A percentile compares a stretch with the other conserved stretches of the same genome.
Conservation (phyloP, 73 alveolate genomes). For the Paramecium octaurelia region DNA sequence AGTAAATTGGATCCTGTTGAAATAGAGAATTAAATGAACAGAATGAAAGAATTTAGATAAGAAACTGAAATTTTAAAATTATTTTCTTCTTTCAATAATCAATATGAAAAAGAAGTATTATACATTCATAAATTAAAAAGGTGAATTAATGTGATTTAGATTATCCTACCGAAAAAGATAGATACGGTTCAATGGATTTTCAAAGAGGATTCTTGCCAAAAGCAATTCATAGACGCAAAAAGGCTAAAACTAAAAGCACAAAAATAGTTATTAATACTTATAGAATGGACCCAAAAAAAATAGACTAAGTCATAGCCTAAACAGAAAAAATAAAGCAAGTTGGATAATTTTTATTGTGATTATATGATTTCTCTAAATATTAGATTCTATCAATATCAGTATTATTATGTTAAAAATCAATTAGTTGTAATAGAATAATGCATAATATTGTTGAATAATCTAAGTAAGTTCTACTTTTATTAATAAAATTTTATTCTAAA, state of each 20-base stretch:
- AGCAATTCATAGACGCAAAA: neutral
- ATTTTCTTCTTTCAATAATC: neutral
- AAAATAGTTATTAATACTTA: neutral
- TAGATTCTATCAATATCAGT: neutral
- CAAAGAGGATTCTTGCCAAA: neutral
- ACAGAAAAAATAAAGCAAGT: neutral
- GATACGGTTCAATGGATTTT: neutral
- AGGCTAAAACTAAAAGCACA: neutral
- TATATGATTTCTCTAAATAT: neutral
- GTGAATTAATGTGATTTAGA: constrained; percentile 13
- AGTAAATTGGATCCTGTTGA: constrained; percentile 30
- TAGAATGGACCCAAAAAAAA: neutral
- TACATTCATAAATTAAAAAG: neutral
- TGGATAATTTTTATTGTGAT: neutral
- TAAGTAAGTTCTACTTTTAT: too few relatives aligned
- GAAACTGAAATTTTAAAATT: neutral
- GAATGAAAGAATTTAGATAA: neutral
- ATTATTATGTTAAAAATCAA: neutral
- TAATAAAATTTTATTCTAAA: too few relatives aligned
- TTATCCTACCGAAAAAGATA: neutral
- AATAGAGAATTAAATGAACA: neutral
- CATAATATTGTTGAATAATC: too few relatives aligned
- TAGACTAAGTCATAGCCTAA: neutral
- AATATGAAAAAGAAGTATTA: neutral
- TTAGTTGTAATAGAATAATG: neutral